Evolutionary conservation across 805 yeast species (phyloP), one percentile per base, ranked within the genome.

Genomic region (Tetrapisispora arboricola): DNA sequence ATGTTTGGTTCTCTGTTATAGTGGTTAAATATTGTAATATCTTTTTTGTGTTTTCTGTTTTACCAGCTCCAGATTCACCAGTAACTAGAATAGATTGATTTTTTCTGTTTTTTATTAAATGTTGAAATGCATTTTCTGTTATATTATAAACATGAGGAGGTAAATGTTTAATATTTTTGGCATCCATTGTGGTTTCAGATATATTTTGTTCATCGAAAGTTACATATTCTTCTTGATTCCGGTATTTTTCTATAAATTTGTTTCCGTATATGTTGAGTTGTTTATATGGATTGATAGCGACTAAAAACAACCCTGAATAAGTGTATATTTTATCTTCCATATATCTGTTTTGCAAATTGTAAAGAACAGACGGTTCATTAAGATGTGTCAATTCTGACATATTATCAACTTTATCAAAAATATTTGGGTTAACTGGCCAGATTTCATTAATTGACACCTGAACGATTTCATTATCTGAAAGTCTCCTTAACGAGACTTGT

Each of bases 11-110:
- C 9, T 73, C 55, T 2, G 94, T 76, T 21, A 85, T 79, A 7
- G 85, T 78, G 1, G 96, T 85, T 42, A 92, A 70, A 59, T 87
- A 92, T 59, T 88, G 96, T 44, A 92, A 81, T 41, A 92, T 87
- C 57, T 84, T 87, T 61, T 92, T 92, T 4, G 99, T 92, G 51
- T 86, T 92, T 64, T 92, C 98, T 0, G 99, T 92, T 58, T 92
- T 92, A 40, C 99, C 99, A 0, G 99, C 98, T 49, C 99, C 99
- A 19, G 94, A 82, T 58, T 92, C 99, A 48, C 99, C 99, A 0
- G 98, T 92, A n/a, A 92, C 96, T 38, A 92, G 68, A 41, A 92
- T 86, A 11, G 94, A 80, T 65, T 92, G 98, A 60, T 88, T 82
- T 52, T 77, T 78, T 38, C 67, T 70, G 48, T 82, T 79, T 11